Evolutionary conservation across 2,329 filamentous ascomycete species (phyloP).

Genomic region (Esteya vermicola): DNA sequence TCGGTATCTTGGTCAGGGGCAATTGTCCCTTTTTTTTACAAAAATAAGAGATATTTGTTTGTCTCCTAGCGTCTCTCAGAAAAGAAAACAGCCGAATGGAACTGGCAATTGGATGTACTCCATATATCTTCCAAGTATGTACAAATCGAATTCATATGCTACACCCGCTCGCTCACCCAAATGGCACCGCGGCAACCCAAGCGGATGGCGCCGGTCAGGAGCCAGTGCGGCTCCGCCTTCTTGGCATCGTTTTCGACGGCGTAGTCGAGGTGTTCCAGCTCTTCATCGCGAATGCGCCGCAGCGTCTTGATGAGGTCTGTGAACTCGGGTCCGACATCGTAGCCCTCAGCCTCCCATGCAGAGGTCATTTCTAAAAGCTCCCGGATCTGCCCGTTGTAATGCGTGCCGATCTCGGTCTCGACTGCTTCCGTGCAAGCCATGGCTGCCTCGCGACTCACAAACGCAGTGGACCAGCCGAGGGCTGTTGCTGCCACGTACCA

Average conservation of each 20-base stretch:
- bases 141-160: too few relatives aligned
- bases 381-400: constrained; percentile 89
- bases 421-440: constrained; percentile 99
- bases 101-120: too few relatives aligned
- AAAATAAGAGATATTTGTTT: too few relatives aligned
- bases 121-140: too few relatives aligned
- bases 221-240: constrained; percentile 76
- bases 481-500: constrained; percentile 72
- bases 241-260: constrained; percentile 88
- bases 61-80: too few relatives aligned
- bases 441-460: constrained; percentile 82
- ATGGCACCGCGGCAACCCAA: constrained; percentile 88
- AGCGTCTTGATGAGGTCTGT: constrained; percentile 57
- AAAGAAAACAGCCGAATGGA: too few relatives aligned
- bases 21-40: too few relatives aligned
- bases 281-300: constrained; percentile 80
- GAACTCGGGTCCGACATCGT: constrained; percentile 69
- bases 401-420: constrained; percentile 91
- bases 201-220: constrained; percentile 75
- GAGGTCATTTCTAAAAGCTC: constrained; percentile 67
- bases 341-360: constrained; percentile 61
- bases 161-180: constrained; percentile 64
- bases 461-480: constrained; percentile 77
- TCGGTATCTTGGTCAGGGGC: not conserved
- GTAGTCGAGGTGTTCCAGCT: constrained; percentile 91